A percentile compares a stretch with the other conserved stretches of the same genome.
These are phyloP conservation scores for Prunus kanzakura DNA, from an alignment of 306 rosid species.

Conservation along the genomic window DNA sequence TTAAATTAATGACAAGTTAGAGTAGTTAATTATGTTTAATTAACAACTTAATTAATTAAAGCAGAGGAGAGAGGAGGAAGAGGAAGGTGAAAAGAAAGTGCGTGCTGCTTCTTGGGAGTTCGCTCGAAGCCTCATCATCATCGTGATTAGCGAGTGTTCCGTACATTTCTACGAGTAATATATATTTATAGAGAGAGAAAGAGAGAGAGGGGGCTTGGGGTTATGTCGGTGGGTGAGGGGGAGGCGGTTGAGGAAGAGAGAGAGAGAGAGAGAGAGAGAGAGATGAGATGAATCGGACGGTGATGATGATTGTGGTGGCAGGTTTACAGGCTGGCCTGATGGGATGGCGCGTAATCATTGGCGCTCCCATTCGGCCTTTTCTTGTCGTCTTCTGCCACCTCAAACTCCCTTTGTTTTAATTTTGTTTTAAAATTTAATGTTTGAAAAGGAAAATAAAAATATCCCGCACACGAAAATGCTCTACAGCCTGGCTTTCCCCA, in stretches of 20 bases:
- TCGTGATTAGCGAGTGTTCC: background rate
- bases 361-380: slow-evolving; percentile 73
- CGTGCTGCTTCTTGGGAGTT: background rate
- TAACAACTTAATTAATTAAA: background rate
- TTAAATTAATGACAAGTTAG: background rate
- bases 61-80: background rate
- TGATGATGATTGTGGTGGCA: slow-evolving; percentile 36
- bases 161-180: background rate
- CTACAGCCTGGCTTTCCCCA: slow-evolving; percentile 74
- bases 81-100: background rate
- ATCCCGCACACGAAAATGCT: slow-evolving; percentile 58
- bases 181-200: background rate
- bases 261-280: background rate
- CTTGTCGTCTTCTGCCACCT: slow-evolving; percentile 65
- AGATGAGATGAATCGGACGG: slow-evolving; percentile 10
- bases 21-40: background rate
- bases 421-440: background rate
- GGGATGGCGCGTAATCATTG: slow-evolving; percentile 65
- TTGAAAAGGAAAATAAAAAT: background rate
- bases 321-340: slow-evolving; percentile 89
- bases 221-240: slow-evolving; percentile 35
- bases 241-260: slow-evolving; percentile 41
- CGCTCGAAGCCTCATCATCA: background rate
- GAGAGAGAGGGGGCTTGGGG: too few species aligned
- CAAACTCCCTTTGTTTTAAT: background rate